Conservation (phyloP, 2,329 filamentous ascomycete species). For the Sarocladiaceae sp. region DNA sequence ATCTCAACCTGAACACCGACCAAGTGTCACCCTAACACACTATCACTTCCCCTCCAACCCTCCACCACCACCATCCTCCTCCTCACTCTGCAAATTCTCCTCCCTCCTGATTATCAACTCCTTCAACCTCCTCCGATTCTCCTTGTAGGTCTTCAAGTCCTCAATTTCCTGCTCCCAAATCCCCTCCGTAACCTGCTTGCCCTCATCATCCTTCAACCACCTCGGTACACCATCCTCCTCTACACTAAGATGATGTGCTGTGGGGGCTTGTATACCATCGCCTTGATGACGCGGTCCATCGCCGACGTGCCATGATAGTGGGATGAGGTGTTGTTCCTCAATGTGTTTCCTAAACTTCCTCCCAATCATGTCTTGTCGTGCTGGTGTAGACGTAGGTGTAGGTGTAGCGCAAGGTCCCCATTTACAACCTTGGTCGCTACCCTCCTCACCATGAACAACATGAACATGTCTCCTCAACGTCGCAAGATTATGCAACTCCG, state of each 20-base stretch:
- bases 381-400: background rate
- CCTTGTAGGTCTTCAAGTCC: constrained; percentile 38
- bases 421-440: constrained; percentile 17
- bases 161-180: constrained; percentile 49
- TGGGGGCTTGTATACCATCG: constrained; percentile 11
- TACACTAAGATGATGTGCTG: constrained; percentile 9
- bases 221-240: background rate
- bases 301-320: constrained; percentile 54
- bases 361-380: background rate
- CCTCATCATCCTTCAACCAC: constrained; percentile 42
- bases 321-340: constrained; percentile 48
- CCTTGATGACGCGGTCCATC: constrained; percentile 46
- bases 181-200: constrained; percentile 56
- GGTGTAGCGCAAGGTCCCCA: background rate
- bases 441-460: constrained; percentile 39
- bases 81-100: constrained; percentile 41
- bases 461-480: constrained; percentile 52
- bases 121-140: constrained; percentile 40
- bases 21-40: too few species aligned
- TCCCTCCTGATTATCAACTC: constrained; percentile 38
- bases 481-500: constrained; percentile 58
- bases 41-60: background rate
- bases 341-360: constrained; percentile 34
- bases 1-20: too few species aligned
- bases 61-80: constrained; percentile 23